These are phyloP conservation scores for Auricularia sp. DNA, from an alignment of 768 basidiomycete species.

Conservation along the genomic window DNA sequence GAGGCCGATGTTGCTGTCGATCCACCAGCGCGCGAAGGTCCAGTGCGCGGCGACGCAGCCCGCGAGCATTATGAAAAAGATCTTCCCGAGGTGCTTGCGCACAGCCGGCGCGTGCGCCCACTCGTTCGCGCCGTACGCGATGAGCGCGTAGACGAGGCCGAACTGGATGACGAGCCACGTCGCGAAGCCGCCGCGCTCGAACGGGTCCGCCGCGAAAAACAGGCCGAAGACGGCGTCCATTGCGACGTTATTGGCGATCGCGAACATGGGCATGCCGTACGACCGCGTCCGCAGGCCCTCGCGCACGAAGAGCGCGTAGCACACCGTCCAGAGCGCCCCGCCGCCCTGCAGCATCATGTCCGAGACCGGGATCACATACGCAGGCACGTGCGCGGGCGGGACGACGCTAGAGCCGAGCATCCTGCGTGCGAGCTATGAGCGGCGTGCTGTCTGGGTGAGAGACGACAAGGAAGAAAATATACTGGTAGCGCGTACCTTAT, in stretches of 20 bases:
- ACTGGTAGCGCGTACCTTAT: too few relatives aligned
- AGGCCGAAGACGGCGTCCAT: neutral
- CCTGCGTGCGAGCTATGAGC: neutral
- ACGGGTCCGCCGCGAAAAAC: neutral
- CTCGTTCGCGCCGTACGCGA: neutral
- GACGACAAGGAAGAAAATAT: too few relatives aligned
- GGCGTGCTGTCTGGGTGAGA: too few relatives aligned
- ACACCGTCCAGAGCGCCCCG: neutral
- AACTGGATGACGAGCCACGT: neutral
- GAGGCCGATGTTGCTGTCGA: neutral
- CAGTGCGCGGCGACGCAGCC: neutral
- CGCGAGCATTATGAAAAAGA: neutral
- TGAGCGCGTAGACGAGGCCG: neutral
- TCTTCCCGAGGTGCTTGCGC: neutral
- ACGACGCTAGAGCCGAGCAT: neutral
- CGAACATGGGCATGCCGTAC: constrained; percentile 1
- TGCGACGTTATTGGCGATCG: neutral
- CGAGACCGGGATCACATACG: neutral
- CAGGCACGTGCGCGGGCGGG: neutral
- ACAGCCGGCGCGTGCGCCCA: neutral
- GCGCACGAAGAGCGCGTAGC: neutral
- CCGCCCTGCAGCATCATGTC: neutral
- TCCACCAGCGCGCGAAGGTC: neutral
- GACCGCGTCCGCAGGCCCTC: neutral
- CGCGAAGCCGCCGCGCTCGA: neutral